Evolutionary conservation across 805 yeast genomes (phyloP).

Genomic region (Tanozyma kutaoensis): DNA sequence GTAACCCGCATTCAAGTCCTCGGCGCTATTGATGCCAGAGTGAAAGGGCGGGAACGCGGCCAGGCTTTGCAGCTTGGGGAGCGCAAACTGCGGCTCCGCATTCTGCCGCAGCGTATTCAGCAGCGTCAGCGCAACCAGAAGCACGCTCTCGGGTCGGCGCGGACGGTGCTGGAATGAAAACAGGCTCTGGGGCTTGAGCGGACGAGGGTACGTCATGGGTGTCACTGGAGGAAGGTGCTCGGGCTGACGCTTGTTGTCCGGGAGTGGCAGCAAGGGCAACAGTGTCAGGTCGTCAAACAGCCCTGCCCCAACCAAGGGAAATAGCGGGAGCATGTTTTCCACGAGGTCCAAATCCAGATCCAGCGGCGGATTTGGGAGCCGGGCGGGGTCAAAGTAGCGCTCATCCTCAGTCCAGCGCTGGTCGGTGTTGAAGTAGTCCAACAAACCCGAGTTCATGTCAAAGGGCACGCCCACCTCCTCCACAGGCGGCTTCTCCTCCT

Average conservation of each 20-base stretch:
- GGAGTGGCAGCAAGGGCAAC: constrained; percentile 21
- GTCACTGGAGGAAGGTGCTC: no score
- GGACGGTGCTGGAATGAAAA: no score
- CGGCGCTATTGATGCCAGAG: constrained; percentile 5
- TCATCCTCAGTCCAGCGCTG: background rate
- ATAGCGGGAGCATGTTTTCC: constrained; percentile 27
- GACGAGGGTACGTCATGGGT: no score
- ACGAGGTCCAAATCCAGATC: constrained; percentile 13
- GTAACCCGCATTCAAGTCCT: constrained; percentile 4
- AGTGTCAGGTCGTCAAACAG: constrained; percentile 22
- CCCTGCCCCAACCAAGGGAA: constrained; percentile 25
- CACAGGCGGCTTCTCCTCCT: constrained; percentile 9
- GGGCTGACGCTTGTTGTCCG: no score
- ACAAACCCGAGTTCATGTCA: constrained; percentile 21
- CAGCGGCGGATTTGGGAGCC: constrained; percentile 1
- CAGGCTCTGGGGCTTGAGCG: no score
- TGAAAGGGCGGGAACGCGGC: constrained; percentile 9
- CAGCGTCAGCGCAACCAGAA: constrained; percentile 24
- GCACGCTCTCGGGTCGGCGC: constrained; percentile 25
- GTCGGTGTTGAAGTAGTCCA: constrained; percentile 18
- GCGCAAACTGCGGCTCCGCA: constrained; percentile 1
- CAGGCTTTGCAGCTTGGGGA: constrained; percentile 5
- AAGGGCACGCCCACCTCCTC: constrained; percentile 19
- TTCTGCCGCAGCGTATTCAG: constrained; percentile 11
- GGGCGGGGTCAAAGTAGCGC: background rate